Percentiles rank a stretch among this genome's conserved stretches.
phyloP scores from a whole-genome alignment of 495 filamentous ascomycete genomes.

The Sphaerosporella brunnea region DNA sequence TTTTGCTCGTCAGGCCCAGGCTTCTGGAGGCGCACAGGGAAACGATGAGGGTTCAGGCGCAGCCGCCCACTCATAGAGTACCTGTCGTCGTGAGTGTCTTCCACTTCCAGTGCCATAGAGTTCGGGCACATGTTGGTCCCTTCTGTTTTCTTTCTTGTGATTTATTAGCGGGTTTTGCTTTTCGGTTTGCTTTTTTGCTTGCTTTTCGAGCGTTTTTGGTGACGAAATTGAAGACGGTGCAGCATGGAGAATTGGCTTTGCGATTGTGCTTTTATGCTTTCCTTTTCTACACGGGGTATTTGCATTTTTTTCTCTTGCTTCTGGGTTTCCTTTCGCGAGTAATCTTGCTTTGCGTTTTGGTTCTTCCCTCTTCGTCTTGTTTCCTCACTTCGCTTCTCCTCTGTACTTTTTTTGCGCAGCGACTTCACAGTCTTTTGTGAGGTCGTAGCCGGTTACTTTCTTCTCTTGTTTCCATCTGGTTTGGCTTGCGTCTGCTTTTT shows the following conservation, averaged over 20 bases:
- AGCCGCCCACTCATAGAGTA: constrained; percentile 6
- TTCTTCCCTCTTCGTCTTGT: constrained; percentile 15
- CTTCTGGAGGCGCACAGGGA: constrained; percentile 19
- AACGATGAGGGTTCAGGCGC: constrained; percentile 20
- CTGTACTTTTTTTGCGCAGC: constrained; percentile 2
- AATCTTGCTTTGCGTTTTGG: constrained; percentile 19
- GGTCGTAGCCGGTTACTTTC: not conserved
- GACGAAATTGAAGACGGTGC: constrained; percentile 22
- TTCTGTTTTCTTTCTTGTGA: constrained; percentile 11
- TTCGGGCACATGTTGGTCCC: not conserved
- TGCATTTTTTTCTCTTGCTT: constrained; percentile 16
- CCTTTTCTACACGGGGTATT: constrained; percentile 15
- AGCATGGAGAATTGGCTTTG: constrained; percentile 27
- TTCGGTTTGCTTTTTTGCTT: constrained; percentile 11
- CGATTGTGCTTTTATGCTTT: constrained; percentile 31
- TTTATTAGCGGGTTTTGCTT: constrained; percentile 10
- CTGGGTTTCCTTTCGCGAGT: constrained; percentile 16
- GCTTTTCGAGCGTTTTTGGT: constrained; percentile 12
- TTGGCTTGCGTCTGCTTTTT: constrained; percentile 10
- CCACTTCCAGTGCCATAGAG: not conserved
- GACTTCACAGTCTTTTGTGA: not conserved
- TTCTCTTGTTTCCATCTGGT: constrained; percentile 21
- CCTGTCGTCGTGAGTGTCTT: not conserved
- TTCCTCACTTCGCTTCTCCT: constrained; percentile 2
- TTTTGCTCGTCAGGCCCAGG: constrained; percentile 37